These are phyloP conservation scores for Eucalyptus cloeziana DNA, from an alignment of 345 rosid species.

Conservation along the genomic window DNA sequence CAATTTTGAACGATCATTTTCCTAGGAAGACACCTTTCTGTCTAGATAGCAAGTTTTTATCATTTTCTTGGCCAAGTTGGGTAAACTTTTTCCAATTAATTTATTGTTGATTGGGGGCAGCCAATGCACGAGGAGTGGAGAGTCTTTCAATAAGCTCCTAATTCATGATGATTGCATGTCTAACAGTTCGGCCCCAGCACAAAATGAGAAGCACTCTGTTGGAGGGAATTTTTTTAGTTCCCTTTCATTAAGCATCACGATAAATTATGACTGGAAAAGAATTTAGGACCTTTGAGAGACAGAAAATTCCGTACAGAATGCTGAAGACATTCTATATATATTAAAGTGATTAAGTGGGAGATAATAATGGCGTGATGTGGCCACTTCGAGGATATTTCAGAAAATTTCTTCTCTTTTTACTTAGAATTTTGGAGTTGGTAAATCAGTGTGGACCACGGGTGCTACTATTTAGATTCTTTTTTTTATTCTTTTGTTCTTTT, in stretches of 20 bases:
- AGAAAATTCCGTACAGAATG: not conserved
- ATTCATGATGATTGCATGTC: not conserved
- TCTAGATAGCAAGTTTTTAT: not conserved
- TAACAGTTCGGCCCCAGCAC: not conserved
- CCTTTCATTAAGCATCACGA: not conserved
- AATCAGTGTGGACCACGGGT: not conserved
- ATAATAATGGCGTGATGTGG: not conserved
- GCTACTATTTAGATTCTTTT: not conserved
- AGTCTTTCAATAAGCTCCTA: not conserved
- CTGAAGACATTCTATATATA: not conserved
- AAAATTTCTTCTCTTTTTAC: not conserved
- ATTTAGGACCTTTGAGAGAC: not conserved
- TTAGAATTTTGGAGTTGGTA: not conserved
- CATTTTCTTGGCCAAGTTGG: not conserved
- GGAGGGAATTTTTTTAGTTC: not conserved
- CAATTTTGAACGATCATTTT: not conserved
- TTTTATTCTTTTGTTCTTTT: not conserved
- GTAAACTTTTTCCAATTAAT: not conserved
- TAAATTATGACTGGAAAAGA: not conserved
- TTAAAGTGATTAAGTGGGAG: not conserved
- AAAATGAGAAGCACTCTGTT: not conserved
- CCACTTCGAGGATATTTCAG: not conserved
- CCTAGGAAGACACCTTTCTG: not conserved
- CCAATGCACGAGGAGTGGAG: not conserved
- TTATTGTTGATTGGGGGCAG: not conserved